Evolutionary conservation across 1,284 basidiomycete genomes (phyloP).

Genomic region (Leccinum subfulvum): DNA sequence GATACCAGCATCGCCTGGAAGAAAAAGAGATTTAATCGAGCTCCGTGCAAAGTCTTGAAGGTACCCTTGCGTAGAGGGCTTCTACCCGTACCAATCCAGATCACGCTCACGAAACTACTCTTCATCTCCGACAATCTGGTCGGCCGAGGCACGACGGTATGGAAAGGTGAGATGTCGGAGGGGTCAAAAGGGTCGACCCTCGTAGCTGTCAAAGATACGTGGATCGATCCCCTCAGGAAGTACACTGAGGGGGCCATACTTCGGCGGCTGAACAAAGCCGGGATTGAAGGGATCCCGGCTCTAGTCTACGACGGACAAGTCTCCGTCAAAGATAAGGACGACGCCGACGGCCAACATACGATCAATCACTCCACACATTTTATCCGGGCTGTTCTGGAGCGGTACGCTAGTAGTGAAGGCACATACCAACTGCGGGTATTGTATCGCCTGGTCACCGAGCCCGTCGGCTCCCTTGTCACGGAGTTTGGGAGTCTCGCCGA

Average conservation of each 20-base stretch:
- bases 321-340: neutral
- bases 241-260: slow-evolving; percentile 9
- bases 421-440: neutral
- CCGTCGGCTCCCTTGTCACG: neutral
- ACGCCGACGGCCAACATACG: neutral
- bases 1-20: neutral
- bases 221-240: slow-evolving; percentile 12
- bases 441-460: neutral
- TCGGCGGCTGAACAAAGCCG: neutral
- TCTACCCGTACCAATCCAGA: neutral
- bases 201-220: slow-evolving; percentile 4
- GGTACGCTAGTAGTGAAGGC: neutral
- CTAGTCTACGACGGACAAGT: slow-evolving; percentile 9
- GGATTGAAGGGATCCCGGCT: slow-evolving; percentile 7
- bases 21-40: neutral
- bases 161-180: slow-evolving; percentile 1
- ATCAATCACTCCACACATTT: neutral
- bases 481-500: neutral
- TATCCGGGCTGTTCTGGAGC: neutral
- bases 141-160: slow-evolving; percentile 5
- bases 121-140: slow-evolving; percentile 5
- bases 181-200: neutral
- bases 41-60: neutral
- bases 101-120: neutral
- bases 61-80: neutral